Evolutionary conservation across 345 rosid genomes (phyloP).

Genomic region (Moricandia arvensis): DNA sequence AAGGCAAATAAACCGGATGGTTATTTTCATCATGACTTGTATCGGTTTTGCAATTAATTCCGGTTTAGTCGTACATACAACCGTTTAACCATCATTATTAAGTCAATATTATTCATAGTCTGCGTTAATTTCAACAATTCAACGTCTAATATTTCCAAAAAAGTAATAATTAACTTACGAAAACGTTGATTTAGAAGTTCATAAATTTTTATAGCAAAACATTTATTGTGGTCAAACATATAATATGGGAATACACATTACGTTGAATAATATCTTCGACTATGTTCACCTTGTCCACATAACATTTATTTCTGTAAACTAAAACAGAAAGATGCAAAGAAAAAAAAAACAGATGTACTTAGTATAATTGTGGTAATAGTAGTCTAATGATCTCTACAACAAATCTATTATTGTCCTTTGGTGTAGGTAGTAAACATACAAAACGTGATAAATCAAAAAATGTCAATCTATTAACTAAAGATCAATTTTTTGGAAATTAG

Average conservation of each 20-base stretch:
- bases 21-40: neutral
- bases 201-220: neutral
- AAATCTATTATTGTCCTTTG: no score
- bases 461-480: neutral
- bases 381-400: neutral
- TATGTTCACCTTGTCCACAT: neutral
- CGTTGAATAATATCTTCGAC: neutral
- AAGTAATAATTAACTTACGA: neutral
- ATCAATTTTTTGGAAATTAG: neutral
- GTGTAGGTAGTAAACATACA: no score
- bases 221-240: conserved; percentile 14
- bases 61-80: conserved; percentile 9
- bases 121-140: neutral
- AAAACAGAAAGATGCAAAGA: neutral
- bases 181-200: neutral
- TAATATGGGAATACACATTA: neutral
- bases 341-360: neutral
- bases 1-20: conserved; percentile 19
- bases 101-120: neutral
- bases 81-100: neutral
- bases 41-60: neutral
- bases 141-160: neutral
- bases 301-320: neutral
- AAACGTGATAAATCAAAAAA: neutral
- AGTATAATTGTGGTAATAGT: neutral